Evolutionary conservation across 2,329 filamentous ascomycete genomes (phyloP).

Genomic region (Trichoderma hamatum): DNA sequence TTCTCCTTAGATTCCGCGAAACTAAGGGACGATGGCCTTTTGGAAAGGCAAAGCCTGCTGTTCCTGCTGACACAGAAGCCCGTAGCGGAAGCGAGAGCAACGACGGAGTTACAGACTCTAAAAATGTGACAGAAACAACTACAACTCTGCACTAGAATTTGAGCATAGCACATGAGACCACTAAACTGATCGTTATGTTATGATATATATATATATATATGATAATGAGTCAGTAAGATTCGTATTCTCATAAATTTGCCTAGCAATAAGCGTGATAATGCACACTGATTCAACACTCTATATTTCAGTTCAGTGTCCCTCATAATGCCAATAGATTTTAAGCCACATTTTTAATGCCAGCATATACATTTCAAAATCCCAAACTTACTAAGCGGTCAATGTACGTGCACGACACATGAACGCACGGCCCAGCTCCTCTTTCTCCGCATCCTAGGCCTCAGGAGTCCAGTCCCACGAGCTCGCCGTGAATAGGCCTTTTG

Average conservation of each 20-base stretch:
- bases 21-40: conserved; percentile 53
- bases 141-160: conserved; percentile 27
- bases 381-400: neutral
- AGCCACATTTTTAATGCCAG: neutral
- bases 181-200: neutral
- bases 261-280: conserved; percentile 3
- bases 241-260: neutral
- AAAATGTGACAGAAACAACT: conserved; percentile 37
- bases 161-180: neutral
- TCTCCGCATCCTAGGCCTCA: conserved; percentile 39
- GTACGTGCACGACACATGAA: neutral
- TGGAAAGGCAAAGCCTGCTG: conserved; percentile 40
- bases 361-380: neutral
- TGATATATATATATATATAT: neutral
- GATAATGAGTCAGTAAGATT: neutral
- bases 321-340: neutral
- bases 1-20: conserved; percentile 69
- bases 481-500: conserved; percentile 58
- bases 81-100: conserved; percentile 36
- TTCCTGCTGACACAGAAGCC: conserved; percentile 28
- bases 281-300: conserved; percentile 2
- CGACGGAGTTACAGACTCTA: conserved; percentile 32
- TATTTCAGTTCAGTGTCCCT: neutral
- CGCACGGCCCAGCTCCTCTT: neutral
- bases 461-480: conserved; percentile 64